Base-by-base conservation (phyloP, 345 rosid genomes). In the Raphanus raphanistrum region DNA sequence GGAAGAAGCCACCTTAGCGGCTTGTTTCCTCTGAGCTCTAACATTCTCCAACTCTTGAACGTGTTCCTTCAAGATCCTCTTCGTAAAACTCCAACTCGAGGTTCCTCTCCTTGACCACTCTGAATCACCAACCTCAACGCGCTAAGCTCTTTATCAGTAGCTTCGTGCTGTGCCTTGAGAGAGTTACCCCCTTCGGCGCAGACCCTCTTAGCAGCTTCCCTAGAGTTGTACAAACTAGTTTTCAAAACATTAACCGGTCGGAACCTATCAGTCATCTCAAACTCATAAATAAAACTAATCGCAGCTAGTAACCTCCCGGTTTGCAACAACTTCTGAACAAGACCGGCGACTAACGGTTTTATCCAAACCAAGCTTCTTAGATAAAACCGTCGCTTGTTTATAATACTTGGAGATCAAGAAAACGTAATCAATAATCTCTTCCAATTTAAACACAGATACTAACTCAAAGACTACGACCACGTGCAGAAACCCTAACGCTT, bases 11-110 rank as follows among this genome's bases (percentile, higher is more conserved):
- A n/a, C 8, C 55, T 50, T 50, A 50, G 55, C 3, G 55, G 55
- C 55, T 50, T 50, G 55, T 6, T 3, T 50, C 55, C 21, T 50
- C 55, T n/a, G 55, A 50, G 17, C 55, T n/a, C 55, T 50, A 2
- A 50, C 80, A 81, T 88, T 84, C 82, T 89, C 94, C 45, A 94
- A 85, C 83, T 84, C 87, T 72, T 72, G 73, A 64, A 88, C 80
- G 26, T 88, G 88, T 48, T 84, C 84, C 84, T 72, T 82, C 79
- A 13, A 90, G 86, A 12, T 69, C 66, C 73, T 45, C 77, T 28
- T n/a, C 72, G 1, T 79, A 83, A 70, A 81, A 90, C 76, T 87
- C 89, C 0, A 81, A 61, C 13, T 86, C 86, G 5, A 91, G 91
- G 11, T 86, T 87, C 73, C 60, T 83, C 71, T 87, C 89, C 72